These are phyloP conservation scores for Plectosphaerella plurivora DNA, from an alignment of 2,329 filamentous ascomycete species.

Conservation along the genomic window DNA sequence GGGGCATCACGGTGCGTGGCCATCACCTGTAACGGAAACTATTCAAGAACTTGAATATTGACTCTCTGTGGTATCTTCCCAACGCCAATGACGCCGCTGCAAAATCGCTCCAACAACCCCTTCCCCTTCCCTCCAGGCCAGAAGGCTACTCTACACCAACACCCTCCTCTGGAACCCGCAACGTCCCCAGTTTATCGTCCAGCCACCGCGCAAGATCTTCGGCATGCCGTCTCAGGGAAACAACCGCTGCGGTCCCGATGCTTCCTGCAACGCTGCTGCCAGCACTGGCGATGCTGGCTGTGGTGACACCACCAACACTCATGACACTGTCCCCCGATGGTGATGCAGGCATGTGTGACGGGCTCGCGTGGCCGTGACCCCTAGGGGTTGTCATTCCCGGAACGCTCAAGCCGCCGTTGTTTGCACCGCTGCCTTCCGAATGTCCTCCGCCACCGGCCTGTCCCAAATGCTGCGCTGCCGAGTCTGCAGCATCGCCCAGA, in stretches of 20 bases:
- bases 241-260: conserved; percentile 38
- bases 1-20: not conserved
- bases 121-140: not conserved
- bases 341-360: conserved; percentile 20
- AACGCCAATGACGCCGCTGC: not conserved
- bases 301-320: conserved; percentile 41
- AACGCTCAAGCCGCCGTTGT: conserved; percentile 15
- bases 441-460: not conserved
- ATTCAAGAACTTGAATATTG: not conserved
- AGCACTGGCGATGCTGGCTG: conserved; percentile 31
- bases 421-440: conserved; percentile 6
- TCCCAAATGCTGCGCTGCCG: not conserved
- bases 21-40: not conserved
- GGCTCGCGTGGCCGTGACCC: conserved; percentile 22
- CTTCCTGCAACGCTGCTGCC: conserved; percentile 33
- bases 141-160: conserved; percentile 27
- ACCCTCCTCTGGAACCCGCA: conserved; percentile 50
- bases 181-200: conserved; percentile 52
- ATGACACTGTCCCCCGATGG: conserved; percentile 43
- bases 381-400: conserved; percentile 13
- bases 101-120: not conserved
- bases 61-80: conserved; percentile 10
- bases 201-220: conserved; percentile 56
- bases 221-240: conserved; percentile 49
- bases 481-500: conserved; percentile 17